These are phyloP conservation scores for Yarrowia phangngaensis DNA, from an alignment of 805 yeast genomes.

Conservation along the genomic window DNA sequence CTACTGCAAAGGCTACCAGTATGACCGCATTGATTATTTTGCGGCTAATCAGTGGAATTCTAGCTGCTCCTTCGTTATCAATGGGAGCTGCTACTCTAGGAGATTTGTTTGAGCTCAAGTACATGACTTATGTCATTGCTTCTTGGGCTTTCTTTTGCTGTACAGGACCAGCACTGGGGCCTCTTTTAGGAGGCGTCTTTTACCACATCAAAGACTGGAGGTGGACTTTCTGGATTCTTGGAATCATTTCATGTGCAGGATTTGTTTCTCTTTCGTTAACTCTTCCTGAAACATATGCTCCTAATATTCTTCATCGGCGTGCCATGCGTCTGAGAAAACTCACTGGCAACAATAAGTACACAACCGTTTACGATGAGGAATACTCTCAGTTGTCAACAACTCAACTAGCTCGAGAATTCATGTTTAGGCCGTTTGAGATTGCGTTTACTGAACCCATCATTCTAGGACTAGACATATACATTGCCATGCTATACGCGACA, in stretches of 20 bases:
- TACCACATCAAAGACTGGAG: conserved; percentile 50
- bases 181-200: conserved; percentile 52
- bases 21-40: conserved; percentile 50
- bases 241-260: conserved; percentile 41
- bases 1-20: conserved; percentile 49
- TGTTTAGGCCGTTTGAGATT: conserved; percentile 44
- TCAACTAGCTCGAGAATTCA: conserved; percentile 28
- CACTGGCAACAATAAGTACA: conserved; percentile 48
- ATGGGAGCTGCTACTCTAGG: conserved; percentile 69
- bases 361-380: conserved; percentile 45
- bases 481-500: conserved; percentile 49
- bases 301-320: conserved; percentile 47
- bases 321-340: conserved; percentile 48
- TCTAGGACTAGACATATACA: conserved; percentile 47
- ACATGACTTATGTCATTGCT: conserved; percentile 48
- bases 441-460: conserved; percentile 51
- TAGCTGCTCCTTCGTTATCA: conserved; percentile 79
- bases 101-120: conserved; percentile 46
- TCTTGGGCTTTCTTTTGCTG: conserved; percentile 53
- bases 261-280: conserved; percentile 42
- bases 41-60: conserved; percentile 68
- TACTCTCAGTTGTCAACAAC: conserved; percentile 35
- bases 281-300: conserved; percentile 51
- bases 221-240: conserved; percentile 49
- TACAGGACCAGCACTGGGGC: conserved; percentile 54